Conservation (phyloP, 2,329 filamentous ascomycete genomes). For the Thelonectria olida region DNA sequence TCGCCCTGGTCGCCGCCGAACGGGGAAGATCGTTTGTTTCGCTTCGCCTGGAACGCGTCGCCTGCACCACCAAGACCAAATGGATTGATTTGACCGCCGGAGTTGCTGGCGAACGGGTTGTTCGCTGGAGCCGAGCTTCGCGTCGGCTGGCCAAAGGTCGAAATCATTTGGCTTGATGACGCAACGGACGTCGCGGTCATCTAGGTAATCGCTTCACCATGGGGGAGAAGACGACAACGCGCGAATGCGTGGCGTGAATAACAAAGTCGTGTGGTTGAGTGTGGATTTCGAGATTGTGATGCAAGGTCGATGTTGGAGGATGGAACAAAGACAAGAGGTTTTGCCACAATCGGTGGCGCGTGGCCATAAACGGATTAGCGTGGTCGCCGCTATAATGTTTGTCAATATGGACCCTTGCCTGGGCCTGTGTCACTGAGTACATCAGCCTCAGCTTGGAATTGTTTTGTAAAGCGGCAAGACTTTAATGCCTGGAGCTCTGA, state of each 20-base stretch:
- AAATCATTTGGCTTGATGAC: conserved; percentile 53
- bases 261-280: conserved; percentile 22
- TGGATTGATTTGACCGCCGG: conserved; percentile 36
- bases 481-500: not conserved
- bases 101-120: conserved; percentile 46
- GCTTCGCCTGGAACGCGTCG: conserved; percentile 39
- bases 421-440: too few species aligned
- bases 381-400: not conserved
- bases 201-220: conserved; percentile 47
- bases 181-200: conserved; percentile 53
- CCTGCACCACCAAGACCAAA: conserved; percentile 45
- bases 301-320: conserved; percentile 1
- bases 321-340: conserved; percentile 1
- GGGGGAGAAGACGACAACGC: conserved; percentile 33
- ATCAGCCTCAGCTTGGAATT: too few species aligned
- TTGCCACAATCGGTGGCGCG: conserved; percentile 11
- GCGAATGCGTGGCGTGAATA: conserved; percentile 23
- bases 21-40: conserved; percentile 37
- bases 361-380: conserved; percentile 5
- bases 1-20: conserved; percentile 40
- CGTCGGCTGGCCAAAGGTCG: conserved; percentile 48
- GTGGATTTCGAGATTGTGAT: conserved; percentile 25
- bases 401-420: not conserved
- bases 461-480: not conserved
- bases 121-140: conserved; percentile 47